Evolutionary conservation across 805 yeast genomes (phyloP), one percentile per base, ranked within the genome.

Genomic region (Dipodascopsis tothii): DNA sequence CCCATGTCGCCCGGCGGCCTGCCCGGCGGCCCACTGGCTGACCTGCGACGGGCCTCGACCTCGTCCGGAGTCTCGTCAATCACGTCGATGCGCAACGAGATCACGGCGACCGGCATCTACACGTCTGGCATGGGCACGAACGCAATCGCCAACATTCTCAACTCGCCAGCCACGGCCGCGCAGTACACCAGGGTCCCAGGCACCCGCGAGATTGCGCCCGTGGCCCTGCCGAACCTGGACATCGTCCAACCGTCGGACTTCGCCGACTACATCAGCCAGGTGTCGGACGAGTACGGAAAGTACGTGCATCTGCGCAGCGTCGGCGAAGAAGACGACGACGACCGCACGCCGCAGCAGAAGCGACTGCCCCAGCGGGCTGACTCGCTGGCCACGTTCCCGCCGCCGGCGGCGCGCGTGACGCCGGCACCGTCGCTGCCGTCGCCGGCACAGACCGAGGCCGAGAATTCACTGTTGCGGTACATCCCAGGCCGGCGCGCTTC

Each of bases 191-290:
- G 57, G 34, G 51, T 62, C 14, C 97, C 98, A 0, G 81, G 95
- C 0, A 68, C 74, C 1, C 71, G 73, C 39, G 97, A 92, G 57
- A 90, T 90, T 7, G 95, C 96, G 0, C 86, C 81, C 20, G 80
- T 86, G 7, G 77, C 73, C 38, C 66, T 90, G 33, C 67, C 81
- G 3, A 75, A 74, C 25, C 59, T 79, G 3, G 68, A 68, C 18
- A 69, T 67, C 39, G 69, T 73, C 4, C 62, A 72, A 46, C 65
- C 69, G 33, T 59, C 65, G 1, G 67, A 64, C 20, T 66, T 81
- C 35, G 65, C 61, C 17, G 44, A 62, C 2, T 81, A 80, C 50
- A 51, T 75, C 9, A 56, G 52, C 14, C 64, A 67, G 2, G 63
- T 79, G 2, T 62, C 67, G 18, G 57, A 60, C 3, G 77, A 74